A percentile compares a stretch with the other conserved stretches of the same genome.
Evolutionary conservation across 2,329 filamentous ascomycete species (phyloP).

Genomic region (Penicillium corylophilum): DNA sequence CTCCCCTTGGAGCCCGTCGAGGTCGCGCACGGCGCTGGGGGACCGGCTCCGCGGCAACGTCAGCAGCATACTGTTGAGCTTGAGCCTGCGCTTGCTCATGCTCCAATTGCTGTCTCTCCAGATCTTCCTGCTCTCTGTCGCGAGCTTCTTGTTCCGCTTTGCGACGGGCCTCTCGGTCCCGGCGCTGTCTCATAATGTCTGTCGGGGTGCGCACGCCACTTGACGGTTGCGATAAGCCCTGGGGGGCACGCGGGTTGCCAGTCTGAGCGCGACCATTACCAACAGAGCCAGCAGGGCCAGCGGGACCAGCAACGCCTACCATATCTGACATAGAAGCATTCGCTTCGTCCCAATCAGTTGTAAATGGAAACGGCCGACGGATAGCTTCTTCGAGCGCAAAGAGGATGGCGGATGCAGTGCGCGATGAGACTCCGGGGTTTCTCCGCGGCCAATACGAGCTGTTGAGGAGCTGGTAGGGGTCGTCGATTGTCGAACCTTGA

Average conservation of each 20-base stretch:
- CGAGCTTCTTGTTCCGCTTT: slow-evolving; percentile 65
- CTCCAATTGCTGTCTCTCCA: slow-evolving; percentile 48
- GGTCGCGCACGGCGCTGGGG: slow-evolving; percentile 26
- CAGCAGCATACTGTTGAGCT: slow-evolving; percentile 45
- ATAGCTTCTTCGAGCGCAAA: slow-evolving; percentile 90
- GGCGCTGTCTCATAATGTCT: slow-evolving; percentile 87
- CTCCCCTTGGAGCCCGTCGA: slow-evolving; percentile 13
- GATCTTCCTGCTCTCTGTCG: slow-evolving; percentile 54
- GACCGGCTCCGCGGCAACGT: slow-evolving; percentile 36
- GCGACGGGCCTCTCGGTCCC: slow-evolving; percentile 70
- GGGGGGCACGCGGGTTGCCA: slow-evolving; percentile 54
- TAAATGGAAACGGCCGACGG: slow-evolving; percentile 77
- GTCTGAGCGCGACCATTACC: slow-evolving; percentile 59
- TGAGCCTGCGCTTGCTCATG: slow-evolving; percentile 30
- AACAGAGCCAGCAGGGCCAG: slow-evolving; percentile 34
- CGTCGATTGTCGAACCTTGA: slow-evolving; percentile 33
- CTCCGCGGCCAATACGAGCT: slow-evolving; percentile 54
- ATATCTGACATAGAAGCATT: slow-evolving; percentile 91
- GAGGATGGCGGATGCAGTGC: slow-evolving; percentile 85
- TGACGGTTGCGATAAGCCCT: slow-evolving; percentile 50
- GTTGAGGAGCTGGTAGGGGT: slow-evolving; percentile 30
- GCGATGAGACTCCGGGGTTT: slow-evolving; percentile 67
- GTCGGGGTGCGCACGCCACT: slow-evolving; percentile 76
- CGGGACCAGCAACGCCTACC: slow-evolving; percentile 55
- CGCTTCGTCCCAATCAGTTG: slow-evolving; percentile 80